Percentiles rank a stretch among this genome's conserved stretches.
Evolutionary conservation across 2,329 filamentous ascomycete species (phyloP).

Genomic region (Mollisia scopiformis): DNA sequence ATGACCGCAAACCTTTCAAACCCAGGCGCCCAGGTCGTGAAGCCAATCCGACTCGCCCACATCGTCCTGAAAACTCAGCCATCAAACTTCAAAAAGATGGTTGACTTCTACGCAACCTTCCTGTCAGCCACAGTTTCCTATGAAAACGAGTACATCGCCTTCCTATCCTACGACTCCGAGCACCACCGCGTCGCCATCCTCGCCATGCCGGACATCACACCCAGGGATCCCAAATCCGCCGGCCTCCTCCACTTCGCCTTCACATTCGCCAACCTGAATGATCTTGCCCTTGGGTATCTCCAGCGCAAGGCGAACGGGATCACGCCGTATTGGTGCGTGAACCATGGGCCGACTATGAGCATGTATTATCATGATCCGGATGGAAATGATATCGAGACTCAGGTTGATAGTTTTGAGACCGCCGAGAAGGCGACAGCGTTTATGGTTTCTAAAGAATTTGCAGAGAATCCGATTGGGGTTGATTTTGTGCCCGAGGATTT

Average conservation of each 20-base stretch:
- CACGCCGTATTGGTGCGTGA: constrained; percentile 9
- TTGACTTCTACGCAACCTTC: constrained; percentile 4
- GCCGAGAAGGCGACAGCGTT: background rate
- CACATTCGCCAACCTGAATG: constrained; percentile 2
- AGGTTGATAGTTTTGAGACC: constrained; percentile 6
- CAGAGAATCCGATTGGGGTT: constrained; percentile 8
- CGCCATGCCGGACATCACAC: background rate
- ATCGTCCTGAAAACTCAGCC: constrained; percentile 7
- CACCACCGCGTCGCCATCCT: constrained; percentile 10
- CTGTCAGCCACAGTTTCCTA: background rate
- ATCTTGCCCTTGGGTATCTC: constrained; percentile 4
- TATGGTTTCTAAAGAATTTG: background rate
- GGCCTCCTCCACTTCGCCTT: constrained; percentile 4
- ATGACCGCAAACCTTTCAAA: constrained; percentile 5
- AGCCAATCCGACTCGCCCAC: constrained; percentile 6
- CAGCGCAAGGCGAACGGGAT: constrained; percentile 5
- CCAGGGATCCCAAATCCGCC: background rate
- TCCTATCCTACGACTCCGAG: constrained; percentile 10
- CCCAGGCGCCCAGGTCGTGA: constrained; percentile 2
- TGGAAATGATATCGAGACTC: constrained; percentile 11
- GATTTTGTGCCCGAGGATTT: constrained; percentile 10
- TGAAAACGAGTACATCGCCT: background rate
- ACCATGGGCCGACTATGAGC: constrained; percentile 9
- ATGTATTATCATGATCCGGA: constrained; percentile 10
- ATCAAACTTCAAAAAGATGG: constrained; percentile 2